A percentile compares a stretch with the other conserved stretches of the same genome.
phyloP scores from a whole-genome alignment of 768 basidiomycete genomes.

The Boletellus emodensis region DNA sequence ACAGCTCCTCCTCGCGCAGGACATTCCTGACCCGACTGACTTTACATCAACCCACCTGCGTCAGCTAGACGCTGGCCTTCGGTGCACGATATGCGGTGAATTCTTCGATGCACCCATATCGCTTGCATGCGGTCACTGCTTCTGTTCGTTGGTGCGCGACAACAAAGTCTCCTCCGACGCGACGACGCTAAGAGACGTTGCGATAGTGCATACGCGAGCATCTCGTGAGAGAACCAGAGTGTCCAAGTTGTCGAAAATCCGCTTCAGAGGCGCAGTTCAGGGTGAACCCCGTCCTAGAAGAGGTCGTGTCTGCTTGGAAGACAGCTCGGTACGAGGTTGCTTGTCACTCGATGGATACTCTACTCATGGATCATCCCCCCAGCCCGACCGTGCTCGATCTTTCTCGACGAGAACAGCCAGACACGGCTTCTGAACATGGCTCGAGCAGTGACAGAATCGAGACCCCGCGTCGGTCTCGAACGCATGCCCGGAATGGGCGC shows the following conservation, averaged over 20 bases:
- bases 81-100: constrained; percentile 77
- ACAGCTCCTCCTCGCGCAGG: constrained; percentile 28
- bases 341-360: not conserved
- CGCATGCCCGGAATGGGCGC: constrained; percentile 22
- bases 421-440: constrained; percentile 4
- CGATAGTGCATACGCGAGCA: constrained; percentile 66
- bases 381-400: constrained; percentile 46
- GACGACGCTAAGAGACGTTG: constrained; percentile 4
- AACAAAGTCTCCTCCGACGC: not conserved
- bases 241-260: constrained; percentile 64
- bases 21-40: constrained; percentile 64
- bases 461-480: constrained; percentile 18
- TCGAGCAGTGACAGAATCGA: constrained; percentile 9
- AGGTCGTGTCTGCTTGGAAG: constrained; percentile 67
- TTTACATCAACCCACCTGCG: constrained; percentile 62
- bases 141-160: constrained; percentile 66
- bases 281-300: constrained; percentile 68
- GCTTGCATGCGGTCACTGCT: constrained; percentile 74
- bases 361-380: not conserved
- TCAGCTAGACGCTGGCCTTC: constrained; percentile 57
- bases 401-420: constrained; percentile 32
- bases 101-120: constrained; percentile 70
- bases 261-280: constrained; percentile 61
- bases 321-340: constrained; percentile 50
- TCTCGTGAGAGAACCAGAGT: constrained; percentile 57